Evolutionary conservation across 2,329 filamentous ascomycete genomes (phyloP), one percentile per base, ranked within the genome.

Genomic region (Cladosporium sp.): DNA sequence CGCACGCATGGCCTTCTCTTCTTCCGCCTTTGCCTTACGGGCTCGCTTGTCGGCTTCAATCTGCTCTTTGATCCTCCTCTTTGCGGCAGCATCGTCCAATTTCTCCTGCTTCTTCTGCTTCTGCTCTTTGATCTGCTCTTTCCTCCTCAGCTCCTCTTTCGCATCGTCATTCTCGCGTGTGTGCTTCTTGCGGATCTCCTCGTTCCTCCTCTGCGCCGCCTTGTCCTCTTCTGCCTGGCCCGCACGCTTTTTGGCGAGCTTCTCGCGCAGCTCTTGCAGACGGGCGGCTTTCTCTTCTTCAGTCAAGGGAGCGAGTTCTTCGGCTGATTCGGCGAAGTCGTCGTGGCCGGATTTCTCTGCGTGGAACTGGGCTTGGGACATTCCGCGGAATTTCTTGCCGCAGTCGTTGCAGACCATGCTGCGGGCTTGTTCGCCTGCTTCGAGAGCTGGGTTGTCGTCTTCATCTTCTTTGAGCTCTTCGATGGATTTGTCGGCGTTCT

Each of bases 351-450:
- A 93, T 77, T 96, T 96, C 68, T 85, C 85, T 32, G 91, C 94
- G 71, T 99, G 94, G 71, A 91, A 96, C 67, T 93, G 88, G 9
- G 92, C 94, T 64, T 93, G 84, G 24, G 86, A 85, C 63, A 88
- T 84, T 68, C 85, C 90, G 64, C 90, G 83, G 75, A 99, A 95
- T 71, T 86, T 88, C 81, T 96, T 97, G 70, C 89, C 88, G 70
- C 94, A 99, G 57, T 97, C 93, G 63, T 96, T 94, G 81, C 94
- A 99, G 51, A 95, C 82, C 56, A 97, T 84, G 49, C 91, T 96
- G 68, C 85, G 83, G 57, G 91, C 89, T 57, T 83, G 78, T 67
- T 87, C 84, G 59, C 88, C 90, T 1, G 83, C 83, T 66, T 89
- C 80, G 2, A 92, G 78, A n/a, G 84, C 81, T 4, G 85, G 82